Evolutionary conservation across 371 early-diverging fungal genomes (phyloP).

Genomic region (Circinella minor): DNA sequence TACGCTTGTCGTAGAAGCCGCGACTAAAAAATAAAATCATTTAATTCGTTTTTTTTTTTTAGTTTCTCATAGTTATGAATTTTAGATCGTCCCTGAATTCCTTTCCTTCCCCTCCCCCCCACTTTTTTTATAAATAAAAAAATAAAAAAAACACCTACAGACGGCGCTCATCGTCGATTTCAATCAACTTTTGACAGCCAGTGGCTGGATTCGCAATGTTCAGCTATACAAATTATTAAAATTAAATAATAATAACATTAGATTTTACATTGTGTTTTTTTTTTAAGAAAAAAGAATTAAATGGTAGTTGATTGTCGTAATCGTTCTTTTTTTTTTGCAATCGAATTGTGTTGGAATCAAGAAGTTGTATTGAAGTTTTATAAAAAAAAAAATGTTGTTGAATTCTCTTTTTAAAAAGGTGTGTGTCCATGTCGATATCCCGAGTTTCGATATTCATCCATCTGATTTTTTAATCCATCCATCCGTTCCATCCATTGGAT

Average conservation of each 20-base stretch:
- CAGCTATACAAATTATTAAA: slow-evolving; percentile 62
- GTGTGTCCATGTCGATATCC: no score
- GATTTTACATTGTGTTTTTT: not conserved
- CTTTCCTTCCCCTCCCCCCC: slow-evolving; percentile 42
- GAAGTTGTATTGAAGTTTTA: not conserved
- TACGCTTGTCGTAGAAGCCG: slow-evolving; percentile 98
- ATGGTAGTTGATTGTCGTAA: not conserved
- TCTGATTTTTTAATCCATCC: not conserved
- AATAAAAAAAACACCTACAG: slow-evolving; percentile 64
- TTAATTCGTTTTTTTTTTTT: slow-evolving; percentile 1
- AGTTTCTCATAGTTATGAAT: not conserved
- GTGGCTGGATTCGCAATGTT: slow-evolving; percentile 99
- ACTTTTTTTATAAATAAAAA: slow-evolving; percentile 12
- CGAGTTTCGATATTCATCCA: not conserved
- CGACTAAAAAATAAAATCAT: slow-evolving; percentile 59
- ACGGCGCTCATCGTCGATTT: slow-evolving; percentile 97
- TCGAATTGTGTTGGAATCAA: slow-evolving; percentile 1
- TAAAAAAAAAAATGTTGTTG: not conserved
- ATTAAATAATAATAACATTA: no score
- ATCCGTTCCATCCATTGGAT: not conserved
- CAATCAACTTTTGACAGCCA: slow-evolving; percentile 98
- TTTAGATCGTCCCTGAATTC: not conserved
- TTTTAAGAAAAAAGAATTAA: not conserved
- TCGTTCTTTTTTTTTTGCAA: not conserved
- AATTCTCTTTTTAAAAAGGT: no score